phyloP scores from a whole-genome alignment of 768 basidiomycete genomes.

The Trametopsis cervina region DNA sequence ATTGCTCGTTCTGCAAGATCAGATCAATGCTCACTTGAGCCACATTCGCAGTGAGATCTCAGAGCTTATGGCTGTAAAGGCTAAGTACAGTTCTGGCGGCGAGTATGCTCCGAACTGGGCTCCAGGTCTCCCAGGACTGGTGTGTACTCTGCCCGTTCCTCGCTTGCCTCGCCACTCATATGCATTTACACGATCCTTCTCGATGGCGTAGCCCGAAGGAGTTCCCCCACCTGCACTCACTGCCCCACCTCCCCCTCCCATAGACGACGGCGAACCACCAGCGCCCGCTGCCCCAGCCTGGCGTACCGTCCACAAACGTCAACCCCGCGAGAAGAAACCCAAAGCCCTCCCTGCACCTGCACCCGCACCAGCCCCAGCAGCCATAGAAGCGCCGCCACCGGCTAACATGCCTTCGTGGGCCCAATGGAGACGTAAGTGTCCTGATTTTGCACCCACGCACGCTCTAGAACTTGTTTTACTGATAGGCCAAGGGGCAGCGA shows the following conservation, averaged over 20 bases:
- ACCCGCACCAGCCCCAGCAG: slow-evolving; percentile 31
- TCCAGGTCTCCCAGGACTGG: slow-evolving; percentile 33
- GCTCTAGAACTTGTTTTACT: background rate
- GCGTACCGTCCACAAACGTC: slow-evolving; percentile 64
- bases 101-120: slow-evolving; percentile 74
- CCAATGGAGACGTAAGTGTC: slow-evolving; percentile 70
- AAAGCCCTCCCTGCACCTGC: slow-evolving; percentile 20
- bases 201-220: slow-evolving; percentile 25
- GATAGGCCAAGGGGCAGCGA: slow-evolving; percentile 37
- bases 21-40: background rate
- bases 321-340: slow-evolving; percentile 38
- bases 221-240: slow-evolving; percentile 20
- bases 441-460: too few species aligned
- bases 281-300: slow-evolving; percentile 60
- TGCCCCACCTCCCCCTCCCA: slow-evolving; percentile 35
- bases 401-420: slow-evolving; percentile 73
- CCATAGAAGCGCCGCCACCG: slow-evolving; percentile 34
- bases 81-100: slow-evolving; percentile 75
- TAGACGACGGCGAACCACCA: slow-evolving; percentile 36
- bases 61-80: slow-evolving; percentile 75
- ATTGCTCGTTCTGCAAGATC: background rate
- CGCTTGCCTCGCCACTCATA: too few species aligned
- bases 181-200: slow-evolving; percentile 9
- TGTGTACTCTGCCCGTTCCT: slow-evolving; percentile 21
- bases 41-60: slow-evolving; percentile 61